Evolutionary conservation across 441 rosid species (phyloP), one percentile per base, ranked within the genome.

Genomic region (Theobroma grandiflorum): DNA sequence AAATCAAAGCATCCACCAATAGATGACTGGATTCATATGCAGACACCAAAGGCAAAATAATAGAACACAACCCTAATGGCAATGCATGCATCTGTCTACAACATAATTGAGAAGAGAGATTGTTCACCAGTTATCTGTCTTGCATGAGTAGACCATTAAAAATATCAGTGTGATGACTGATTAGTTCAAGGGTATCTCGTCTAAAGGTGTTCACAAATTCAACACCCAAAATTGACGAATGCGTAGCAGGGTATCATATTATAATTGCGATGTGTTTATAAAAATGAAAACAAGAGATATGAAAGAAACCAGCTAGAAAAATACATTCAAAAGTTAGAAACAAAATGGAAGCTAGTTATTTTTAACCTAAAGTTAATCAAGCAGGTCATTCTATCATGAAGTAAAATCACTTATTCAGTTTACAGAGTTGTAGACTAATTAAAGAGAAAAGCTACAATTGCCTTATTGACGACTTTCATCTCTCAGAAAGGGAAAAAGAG

Each of bases 311-410:
- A 50, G 49, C 18, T n/a, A 35, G 4, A 53, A 50, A 31, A 8
- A 50, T 16, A 71, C 42, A 50, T 35, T 53, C 26, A 53, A 53
- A 11, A 49, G 12, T n/a, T 53, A 31, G 26, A 15, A n/a, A 72
- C n/a, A 2, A 38, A 72, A 73, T 7, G 11, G 67, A 76, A 42
- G 22, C 14, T 2, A 20, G 67, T 59, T 50, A 69, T 55, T 71
- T 70, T 62, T 38, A 61, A 35, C 38, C 57, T 61, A 50, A 62
- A 76, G 38, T 38, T 57, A 55, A 75, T 59, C 26, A 38, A 81
- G 18, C 9, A 43, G 62, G 75, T 35, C 35, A 49, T 33, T 37
- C 49, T 18, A 53, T 52, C 45, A 6, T 40, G 7, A 52, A 72
- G 75, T 31, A 37, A 72, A 72, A 72, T 35, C 33, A 72, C 16